Evolutionary conservation across 441 rosid species (phyloP).

Genomic region (Dalechampia spathulata): DNA sequence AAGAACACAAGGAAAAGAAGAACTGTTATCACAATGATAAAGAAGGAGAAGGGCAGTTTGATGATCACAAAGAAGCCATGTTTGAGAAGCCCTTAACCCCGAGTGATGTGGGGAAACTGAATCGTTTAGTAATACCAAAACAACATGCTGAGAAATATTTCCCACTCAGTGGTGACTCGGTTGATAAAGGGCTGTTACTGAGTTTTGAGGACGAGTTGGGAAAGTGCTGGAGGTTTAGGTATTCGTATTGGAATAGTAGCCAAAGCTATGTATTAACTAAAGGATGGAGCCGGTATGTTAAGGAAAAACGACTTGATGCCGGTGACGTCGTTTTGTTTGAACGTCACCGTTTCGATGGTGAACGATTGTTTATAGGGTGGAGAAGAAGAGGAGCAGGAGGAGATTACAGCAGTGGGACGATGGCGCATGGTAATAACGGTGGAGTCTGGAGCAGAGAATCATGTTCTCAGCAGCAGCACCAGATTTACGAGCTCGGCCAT

Average conservation of each 20-base stretch:
- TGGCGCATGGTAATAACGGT: conserved; percentile 17
- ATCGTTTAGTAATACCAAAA: conserved; percentile 91
- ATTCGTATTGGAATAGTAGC: conserved; percentile 98
- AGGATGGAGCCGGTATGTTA: conserved; percentile 96
- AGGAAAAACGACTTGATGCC: conserved; percentile 87
- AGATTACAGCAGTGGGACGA: conserved; percentile 9
- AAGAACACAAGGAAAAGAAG: neutral
- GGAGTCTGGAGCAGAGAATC: conserved; percentile 26
- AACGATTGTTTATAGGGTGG: conserved; percentile 75
- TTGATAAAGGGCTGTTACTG: conserved; percentile 57
- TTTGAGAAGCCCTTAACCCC: conserved; percentile 91
- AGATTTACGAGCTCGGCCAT: conserved; percentile 36
- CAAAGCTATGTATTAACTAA: conserved; percentile 93
- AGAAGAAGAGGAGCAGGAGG: conserved; percentile 38
- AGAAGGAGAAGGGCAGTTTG: too few relatives aligned
- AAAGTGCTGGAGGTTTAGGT: conserved; percentile 79
- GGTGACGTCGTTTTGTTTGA: conserved; percentile 76
- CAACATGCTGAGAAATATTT: conserved; percentile 93
- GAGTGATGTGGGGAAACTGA: conserved; percentile 94
- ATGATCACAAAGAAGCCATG: conserved; percentile 48
- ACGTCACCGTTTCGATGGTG: conserved; percentile 53
- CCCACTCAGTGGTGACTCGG: conserved; percentile 52
- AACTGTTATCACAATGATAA: too few relatives aligned
- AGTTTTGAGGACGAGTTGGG: conserved; percentile 91
- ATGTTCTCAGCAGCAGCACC: conserved; percentile 18